Percentiles rank a stretch among this genome's conserved stretches.
Evolutionary conservation across 73 alveolate genomes (phyloP).

Genomic region (Paramecium sexaurelia): DNA sequence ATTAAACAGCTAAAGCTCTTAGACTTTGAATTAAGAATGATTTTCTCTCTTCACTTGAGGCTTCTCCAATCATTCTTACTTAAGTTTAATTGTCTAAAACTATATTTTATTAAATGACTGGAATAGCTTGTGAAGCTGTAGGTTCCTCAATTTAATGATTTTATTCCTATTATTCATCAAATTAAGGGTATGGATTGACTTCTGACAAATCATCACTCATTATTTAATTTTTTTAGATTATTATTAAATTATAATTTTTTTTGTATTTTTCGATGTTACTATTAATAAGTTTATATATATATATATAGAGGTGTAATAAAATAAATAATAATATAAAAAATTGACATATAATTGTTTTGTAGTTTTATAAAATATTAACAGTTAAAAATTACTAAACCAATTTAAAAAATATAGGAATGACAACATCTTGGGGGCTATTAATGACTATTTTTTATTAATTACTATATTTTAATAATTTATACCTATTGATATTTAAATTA

Average conservation of each 20-base stretch:
- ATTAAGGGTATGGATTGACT: conserved; percentile 10
- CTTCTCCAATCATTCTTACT: not conserved
- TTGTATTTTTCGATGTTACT: not conserved
- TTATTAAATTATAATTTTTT: not conserved
- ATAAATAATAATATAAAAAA: not conserved
- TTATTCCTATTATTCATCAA: not conserved
- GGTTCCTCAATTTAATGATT: not conserved
- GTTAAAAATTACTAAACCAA: not conserved
- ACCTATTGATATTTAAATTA: not conserved
- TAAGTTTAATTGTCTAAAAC: not conserved
- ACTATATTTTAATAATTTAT: not conserved
- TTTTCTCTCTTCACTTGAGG: conserved; percentile 16
- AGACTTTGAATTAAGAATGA: not conserved
- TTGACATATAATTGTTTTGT: not conserved
- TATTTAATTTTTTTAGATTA: not conserved
- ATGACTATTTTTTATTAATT: not conserved
- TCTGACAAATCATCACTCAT: not conserved
- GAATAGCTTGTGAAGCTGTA: not conserved
- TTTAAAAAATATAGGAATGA: not conserved
- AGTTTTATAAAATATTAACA: not conserved
- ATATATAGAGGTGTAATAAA: not conserved
- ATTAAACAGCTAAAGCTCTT: not conserved
- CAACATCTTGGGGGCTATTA: not conserved
- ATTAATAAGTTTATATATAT: no score
- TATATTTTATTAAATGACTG: not conserved